Evolutionary conservation across 2,329 filamentous ascomycete genomes (phyloP).

Genomic region (Trichophyton simii): DNA sequence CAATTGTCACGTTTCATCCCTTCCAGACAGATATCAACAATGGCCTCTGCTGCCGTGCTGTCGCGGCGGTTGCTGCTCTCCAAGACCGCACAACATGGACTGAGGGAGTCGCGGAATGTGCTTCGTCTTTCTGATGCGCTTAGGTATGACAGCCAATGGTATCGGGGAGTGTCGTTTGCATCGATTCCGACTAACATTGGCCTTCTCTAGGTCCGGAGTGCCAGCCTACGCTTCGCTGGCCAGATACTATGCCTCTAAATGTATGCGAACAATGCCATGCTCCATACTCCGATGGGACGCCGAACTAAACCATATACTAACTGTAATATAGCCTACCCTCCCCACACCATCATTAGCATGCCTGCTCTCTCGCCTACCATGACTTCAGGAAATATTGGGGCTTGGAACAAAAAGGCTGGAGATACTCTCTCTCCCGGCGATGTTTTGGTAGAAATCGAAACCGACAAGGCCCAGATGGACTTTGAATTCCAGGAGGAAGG

Average conservation of each 20-base stretch:
- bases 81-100: conserved; percentile 27
- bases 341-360: conserved; percentile 94
- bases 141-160: conserved; percentile 23
- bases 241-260: conserved; percentile 58
- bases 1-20: background rate
- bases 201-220: conserved; percentile 26
- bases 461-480: conserved; percentile 99
- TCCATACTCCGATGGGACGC: conserved; percentile 9
- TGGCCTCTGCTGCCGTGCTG: conserved; percentile 36
- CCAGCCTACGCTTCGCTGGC: conserved; percentile 48
- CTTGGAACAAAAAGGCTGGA: conserved; percentile 95
- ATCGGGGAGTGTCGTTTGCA: conserved; percentile 2
- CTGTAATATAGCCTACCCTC: conserved; percentile 61
- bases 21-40: conserved; percentile 2
- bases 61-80: conserved; percentile 34
- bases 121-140: conserved; percentile 32
- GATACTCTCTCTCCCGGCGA: conserved; percentile 81
- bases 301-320: background rate
- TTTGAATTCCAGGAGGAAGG: conserved; percentile 99
- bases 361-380: conserved; percentile 96
- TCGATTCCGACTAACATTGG: conserved; percentile 2
- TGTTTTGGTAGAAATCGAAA: conserved; percentile 96
- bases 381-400: conserved; percentile 89
- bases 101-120: conserved; percentile 35
- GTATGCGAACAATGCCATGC: conserved; percentile 33